These are phyloP conservation scores for Poronia punctata DNA, from an alignment of 495 filamentous ascomycete genomes.

Conservation along the genomic window DNA sequence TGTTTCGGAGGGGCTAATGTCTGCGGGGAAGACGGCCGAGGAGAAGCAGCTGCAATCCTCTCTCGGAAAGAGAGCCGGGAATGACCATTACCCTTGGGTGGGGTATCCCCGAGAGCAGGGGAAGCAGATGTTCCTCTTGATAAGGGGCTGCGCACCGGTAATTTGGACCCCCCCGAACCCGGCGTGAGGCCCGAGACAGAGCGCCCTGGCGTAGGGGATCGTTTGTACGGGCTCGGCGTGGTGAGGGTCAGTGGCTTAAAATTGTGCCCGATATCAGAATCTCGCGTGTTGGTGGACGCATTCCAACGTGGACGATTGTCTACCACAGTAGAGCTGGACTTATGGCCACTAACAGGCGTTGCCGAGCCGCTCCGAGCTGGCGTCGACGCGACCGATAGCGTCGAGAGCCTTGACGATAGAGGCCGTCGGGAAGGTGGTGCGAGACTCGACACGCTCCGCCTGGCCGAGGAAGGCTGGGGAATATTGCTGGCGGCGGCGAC, in stretches of 20 bases:
- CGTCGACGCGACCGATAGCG: conserved; percentile 26
- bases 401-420: conserved; percentile 29
- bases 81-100: conserved; percentile 24
- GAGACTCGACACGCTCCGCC: conserved; percentile 21
- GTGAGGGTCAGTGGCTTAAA: conserved; percentile 59
- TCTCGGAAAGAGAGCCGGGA: conserved; percentile 44
- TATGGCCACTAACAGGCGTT: conserved; percentile 51
- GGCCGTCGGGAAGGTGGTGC: conserved; percentile 22
- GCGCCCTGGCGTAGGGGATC: conserved; percentile 20
- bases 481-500: conserved; percentile 31
- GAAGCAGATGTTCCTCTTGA: conserved; percentile 34
- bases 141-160: conserved; percentile 42
- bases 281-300: conserved; percentile 59
- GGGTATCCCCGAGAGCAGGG: conserved; percentile 32
- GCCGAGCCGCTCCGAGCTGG: conserved; percentile 43
- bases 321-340: conserved; percentile 38
- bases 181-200: conserved; percentile 34
- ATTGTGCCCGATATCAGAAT: conserved; percentile 61
- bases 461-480: conserved; percentile 34
- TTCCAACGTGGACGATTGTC: conserved; percentile 77
- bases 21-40: conserved; percentile 28
- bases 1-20: conserved; percentile 28
- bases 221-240: conserved; percentile 57
- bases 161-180: conserved; percentile 32
- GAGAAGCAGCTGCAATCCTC: conserved; percentile 32